These are phyloP conservation scores for Candida berthetii DNA, from an alignment of 805 yeast species.

Conservation along the genomic window DNA sequence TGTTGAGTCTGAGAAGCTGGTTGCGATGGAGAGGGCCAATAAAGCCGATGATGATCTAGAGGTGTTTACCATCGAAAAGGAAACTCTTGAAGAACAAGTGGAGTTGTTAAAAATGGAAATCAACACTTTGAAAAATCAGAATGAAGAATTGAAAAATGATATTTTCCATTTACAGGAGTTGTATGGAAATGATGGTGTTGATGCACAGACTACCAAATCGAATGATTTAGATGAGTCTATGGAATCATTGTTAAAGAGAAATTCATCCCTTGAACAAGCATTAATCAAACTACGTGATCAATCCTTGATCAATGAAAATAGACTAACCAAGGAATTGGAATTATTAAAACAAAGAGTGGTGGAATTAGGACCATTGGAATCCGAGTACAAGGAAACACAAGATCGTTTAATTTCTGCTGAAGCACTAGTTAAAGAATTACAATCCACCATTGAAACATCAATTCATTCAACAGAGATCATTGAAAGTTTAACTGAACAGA, in stretches of 20 bases:
- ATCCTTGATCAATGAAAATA: constrained; percentile 20
- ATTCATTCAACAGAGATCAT: constrained; percentile 25
- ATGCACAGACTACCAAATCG: neutral
- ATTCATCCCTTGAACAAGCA: constrained; percentile 35
- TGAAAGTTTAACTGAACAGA: constrained; percentile 28
- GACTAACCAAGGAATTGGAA: constrained; percentile 17
- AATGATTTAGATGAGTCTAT: neutral
- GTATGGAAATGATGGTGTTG: neutral
- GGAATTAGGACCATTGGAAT: constrained; percentile 1
- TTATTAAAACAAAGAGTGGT: constrained; percentile 4
- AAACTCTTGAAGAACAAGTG: constrained; percentile 29
- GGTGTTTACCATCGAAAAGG: constrained; percentile 36
- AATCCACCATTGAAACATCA: constrained; percentile 20
- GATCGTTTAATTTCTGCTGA: constrained; percentile 10
- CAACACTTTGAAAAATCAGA: constrained; percentile 2
- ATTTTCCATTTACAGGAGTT: neutral
- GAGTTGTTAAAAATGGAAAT: constrained; percentile 20
- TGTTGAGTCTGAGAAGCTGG: constrained; percentile 24
- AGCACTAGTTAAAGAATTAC: constrained; percentile 17
- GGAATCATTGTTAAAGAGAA: constrained; percentile 18
- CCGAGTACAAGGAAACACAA: constrained; percentile 4
- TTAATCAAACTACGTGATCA: constrained; percentile 26
- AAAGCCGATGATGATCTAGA: constrained; percentile 25
- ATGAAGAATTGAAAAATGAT: constrained; percentile 4
- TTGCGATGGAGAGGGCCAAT: constrained; percentile 12